phyloP scores from a whole-genome alignment of 1,284 basidiomycete species.

The Pseudozyma sp. region DNA sequence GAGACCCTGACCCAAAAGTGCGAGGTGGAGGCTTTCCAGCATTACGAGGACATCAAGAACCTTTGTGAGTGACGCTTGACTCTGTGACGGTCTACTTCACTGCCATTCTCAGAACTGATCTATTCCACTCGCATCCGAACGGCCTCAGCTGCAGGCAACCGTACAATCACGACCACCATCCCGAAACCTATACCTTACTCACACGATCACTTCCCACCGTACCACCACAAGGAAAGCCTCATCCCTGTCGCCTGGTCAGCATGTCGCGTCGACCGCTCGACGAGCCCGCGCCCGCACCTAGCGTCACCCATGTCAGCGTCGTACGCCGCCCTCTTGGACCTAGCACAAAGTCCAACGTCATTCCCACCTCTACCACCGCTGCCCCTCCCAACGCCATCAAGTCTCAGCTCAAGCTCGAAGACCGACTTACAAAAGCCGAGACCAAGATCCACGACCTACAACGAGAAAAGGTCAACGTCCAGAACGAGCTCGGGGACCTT shows the following conservation, averaged over 20 bases:
- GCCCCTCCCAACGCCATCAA: constrained; percentile 16
- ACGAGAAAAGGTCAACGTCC: constrained; percentile 24
- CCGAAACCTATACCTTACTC: constrained; percentile 12
- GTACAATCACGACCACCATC: constrained; percentile 10
- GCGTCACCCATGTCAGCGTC: constrained; percentile 22
- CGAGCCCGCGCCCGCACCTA: neutral
- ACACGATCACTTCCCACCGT: constrained; percentile 14
- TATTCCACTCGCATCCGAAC: neutral
- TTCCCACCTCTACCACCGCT: constrained; percentile 7
- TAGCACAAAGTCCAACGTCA: constrained; percentile 33
- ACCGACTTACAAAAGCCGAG: constrained; percentile 31
- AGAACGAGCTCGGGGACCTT: constrained; percentile 44
- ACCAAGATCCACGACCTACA: constrained; percentile 33
- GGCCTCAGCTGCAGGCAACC: no score
- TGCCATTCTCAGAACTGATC: neutral
- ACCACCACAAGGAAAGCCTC: constrained; percentile 26
- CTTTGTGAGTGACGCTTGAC: no score
- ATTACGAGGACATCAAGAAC: no score
- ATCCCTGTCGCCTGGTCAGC: constrained; percentile 16
- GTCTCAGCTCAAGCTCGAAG: constrained; percentile 39
- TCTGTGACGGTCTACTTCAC: neutral
- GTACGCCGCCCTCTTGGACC: constrained; percentile 36
- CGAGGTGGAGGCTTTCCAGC: no score
- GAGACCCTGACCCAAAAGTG: no score
- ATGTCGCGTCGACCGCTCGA: constrained; percentile 25